These are phyloP conservation scores for Coemansia sp. DNA, from an alignment of 192 early-diverging fungal genomes.

Conservation along the genomic window DNA sequence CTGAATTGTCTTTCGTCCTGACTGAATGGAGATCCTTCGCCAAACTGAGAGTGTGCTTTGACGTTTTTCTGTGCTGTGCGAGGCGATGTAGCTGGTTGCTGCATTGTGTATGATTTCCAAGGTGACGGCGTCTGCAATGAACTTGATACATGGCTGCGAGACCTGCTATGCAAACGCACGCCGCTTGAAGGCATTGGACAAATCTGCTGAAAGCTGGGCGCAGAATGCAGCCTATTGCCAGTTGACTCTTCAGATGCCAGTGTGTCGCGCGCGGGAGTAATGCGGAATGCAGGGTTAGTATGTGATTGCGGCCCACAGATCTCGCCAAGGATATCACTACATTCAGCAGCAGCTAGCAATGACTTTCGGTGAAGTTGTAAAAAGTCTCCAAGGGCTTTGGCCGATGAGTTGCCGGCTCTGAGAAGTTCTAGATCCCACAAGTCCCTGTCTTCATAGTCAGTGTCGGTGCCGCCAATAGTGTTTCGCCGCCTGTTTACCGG, in stretches of 20 bases:
- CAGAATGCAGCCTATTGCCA: not conserved
- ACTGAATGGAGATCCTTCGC: not conserved
- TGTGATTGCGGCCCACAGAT: not conserved
- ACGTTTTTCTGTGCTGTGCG: not conserved
- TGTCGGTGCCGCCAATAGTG: conserved; percentile 13
- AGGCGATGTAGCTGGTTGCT: not conserved
- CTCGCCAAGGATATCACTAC: conserved; percentile 34
- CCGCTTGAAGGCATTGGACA: not conserved
- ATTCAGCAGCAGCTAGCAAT: conserved; percentile 50
- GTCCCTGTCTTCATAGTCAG: conserved; percentile 7
- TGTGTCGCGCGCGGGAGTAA: not conserved
- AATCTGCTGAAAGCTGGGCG: not conserved
- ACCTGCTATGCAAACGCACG: not conserved
- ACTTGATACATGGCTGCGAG: not conserved
- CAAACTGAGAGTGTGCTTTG: not conserved
- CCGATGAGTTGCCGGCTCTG: conserved; percentile 10
- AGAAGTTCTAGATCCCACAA: conserved; percentile 19
- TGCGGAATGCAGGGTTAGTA: not conserved
- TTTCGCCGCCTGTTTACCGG: conserved; percentile 12
- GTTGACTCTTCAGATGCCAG: not conserved
- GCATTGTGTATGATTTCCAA: conserved; percentile 10
- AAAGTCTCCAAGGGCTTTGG: conserved; percentile 35
- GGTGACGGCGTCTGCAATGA: not conserved
- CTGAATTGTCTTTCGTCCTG: no score
- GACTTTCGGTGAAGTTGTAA: conserved; percentile 48